Percentiles rank a stretch among this genome's conserved stretches.
Evolutionary conservation across 2,329 filamentous ascomycete species (phyloP).

Genomic region (Xylariaceae sp.): DNA sequence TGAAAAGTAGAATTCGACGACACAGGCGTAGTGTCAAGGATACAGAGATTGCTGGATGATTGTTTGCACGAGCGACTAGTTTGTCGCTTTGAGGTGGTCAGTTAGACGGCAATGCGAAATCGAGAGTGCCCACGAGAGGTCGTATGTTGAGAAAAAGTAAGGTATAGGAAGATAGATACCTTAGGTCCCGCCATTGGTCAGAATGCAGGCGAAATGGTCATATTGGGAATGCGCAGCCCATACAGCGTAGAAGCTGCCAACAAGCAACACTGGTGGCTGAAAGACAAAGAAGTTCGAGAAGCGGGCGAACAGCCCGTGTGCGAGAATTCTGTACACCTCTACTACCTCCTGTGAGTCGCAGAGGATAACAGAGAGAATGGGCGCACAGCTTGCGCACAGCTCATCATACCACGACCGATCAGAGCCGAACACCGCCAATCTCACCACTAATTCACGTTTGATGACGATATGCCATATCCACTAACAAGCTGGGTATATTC

Average conservation of each 20-base stretch:
- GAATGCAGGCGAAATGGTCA: conserved; percentile 15
- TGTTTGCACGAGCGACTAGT: too few relatives aligned
- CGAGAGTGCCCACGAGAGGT: too few relatives aligned
- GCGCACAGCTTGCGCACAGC: not conserved
- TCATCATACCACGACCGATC: too few relatives aligned
- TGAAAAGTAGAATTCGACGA: too few relatives aligned
- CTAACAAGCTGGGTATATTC: too few relatives aligned
- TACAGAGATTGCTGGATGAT: too few relatives aligned
- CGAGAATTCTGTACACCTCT: not conserved
- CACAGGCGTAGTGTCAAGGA: too few relatives aligned
- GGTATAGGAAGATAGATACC: conserved; percentile 2
- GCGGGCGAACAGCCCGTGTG: conserved; percentile 1
- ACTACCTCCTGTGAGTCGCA: not conserved
- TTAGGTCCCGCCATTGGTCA: conserved; percentile 21
- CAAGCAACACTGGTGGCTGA: conserved; percentile 5
- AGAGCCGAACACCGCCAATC: too few relatives aligned
- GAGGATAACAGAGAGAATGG: not conserved
- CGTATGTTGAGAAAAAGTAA: not conserved
- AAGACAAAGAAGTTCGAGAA: conserved; percentile 6
- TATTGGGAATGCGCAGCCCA: conserved; percentile 24
- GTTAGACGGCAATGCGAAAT: too few relatives aligned
- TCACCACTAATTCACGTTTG: too few relatives aligned
- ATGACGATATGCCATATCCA: too few relatives aligned
- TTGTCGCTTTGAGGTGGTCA: too few relatives aligned
- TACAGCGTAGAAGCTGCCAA: not conserved